These are phyloP conservation scores for Diplodia scrobiculata DNA, from an alignment of 2,329 filamentous ascomycete species.

Conservation along the genomic window DNA sequence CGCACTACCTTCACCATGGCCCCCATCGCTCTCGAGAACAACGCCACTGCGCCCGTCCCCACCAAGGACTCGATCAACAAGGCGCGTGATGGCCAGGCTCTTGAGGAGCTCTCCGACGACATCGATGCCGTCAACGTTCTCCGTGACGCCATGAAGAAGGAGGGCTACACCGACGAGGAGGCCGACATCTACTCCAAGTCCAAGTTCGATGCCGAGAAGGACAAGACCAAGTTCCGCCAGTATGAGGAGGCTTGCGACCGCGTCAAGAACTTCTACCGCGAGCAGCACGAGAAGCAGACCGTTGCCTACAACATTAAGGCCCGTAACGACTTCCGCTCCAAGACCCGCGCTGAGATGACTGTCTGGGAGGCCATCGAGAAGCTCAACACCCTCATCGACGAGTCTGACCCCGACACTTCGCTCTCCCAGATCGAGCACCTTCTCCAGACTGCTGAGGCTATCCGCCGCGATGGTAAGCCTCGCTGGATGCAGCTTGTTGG, in stretches of 20 bases:
- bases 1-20: conserved; percentile 10
- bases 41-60: conserved; percentile 47
- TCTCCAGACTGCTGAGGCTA: conserved; percentile 84
- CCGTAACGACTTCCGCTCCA: conserved; percentile 68
- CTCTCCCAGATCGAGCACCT: conserved; percentile 89
- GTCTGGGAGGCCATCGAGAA: conserved; percentile 93
- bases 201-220: conserved; percentile 72
- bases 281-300: conserved; percentile 70
- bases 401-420: conserved; percentile 85
- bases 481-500: conserved; percentile 80
- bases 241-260: conserved; percentile 81
- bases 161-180: conserved; percentile 50
- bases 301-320: conserved; percentile 82
- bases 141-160: conserved; percentile 57
- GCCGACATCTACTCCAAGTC: conserved; percentile 60
- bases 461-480: conserved; percentile 79
- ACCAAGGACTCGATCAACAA: conserved; percentile 50
- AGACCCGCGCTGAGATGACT: conserved; percentile 73
- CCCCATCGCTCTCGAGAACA: conserved; percentile 46
- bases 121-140: conserved; percentile 64
- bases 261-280: conserved; percentile 83
- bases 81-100: conserved; percentile 58
- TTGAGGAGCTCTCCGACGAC: conserved; percentile 61
- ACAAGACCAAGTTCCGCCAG: conserved; percentile 78
- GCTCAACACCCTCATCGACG: conserved; percentile 86